Evolutionary conservation across 352 stramenopile genomes (phyloP), one percentile per base, ranked within the genome.

Genomic region (Pythium utonaiense): DNA sequence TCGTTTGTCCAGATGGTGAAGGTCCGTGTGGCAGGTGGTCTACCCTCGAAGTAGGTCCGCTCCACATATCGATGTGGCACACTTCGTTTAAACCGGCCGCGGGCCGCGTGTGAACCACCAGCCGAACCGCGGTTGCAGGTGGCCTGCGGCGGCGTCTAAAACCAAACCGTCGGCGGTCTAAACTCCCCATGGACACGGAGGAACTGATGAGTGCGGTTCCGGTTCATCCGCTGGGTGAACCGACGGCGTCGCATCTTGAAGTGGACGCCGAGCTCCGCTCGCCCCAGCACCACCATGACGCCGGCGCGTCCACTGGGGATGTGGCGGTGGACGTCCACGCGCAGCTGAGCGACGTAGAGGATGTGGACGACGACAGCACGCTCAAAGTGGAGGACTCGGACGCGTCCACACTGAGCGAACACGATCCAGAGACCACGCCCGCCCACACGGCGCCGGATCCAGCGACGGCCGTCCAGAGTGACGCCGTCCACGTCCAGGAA

Each of bases 191-290:
- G 59, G 60, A 61, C 19, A 58, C 53, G 44, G 52, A 67, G 17
- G 61, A 62, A 33, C 52, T 67, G 61, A 67, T 67, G 61, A 53
- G 30, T 52, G 48, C 61, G 61, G 61, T 67, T 53, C 61, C 61
- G 60, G 60, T 67, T 52, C 21, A 52, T 34, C 60, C 53, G 60
- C 52, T 66, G 8, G 61, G 56, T 54, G 61, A 67, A 62, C 61
- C 53, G 38, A 22, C 51, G 22, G 36, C 19, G 28, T 45, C 47
- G 31, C 61, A 67, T 38, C 45, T 67, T 67, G 53, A 67, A 67
- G 61, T 55, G 25, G 36, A 41, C 4, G 17, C 24, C 6, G 27
- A 25, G 25, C 47, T 53, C 3, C 25, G 47, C 25, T 34, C 47
- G 47, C 47, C 47, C 47, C 47, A 53, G 47, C 47, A 53, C 27